phyloP scores from a whole-genome alignment of 257 asterid species.

The Solanum ahanhuiri region DNA sequence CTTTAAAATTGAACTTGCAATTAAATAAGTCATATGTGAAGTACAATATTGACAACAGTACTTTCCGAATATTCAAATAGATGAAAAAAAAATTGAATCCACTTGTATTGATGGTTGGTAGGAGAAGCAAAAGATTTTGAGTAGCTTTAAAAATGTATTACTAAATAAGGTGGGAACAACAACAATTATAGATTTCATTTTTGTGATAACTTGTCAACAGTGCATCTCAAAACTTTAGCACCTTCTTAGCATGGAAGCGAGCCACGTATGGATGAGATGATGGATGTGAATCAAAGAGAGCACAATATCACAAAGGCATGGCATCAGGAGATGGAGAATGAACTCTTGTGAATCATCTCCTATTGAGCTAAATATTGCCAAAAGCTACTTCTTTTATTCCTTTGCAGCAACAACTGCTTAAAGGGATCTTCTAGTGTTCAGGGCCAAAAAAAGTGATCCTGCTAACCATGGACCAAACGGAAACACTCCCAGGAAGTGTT shows the following conservation, averaged over 20 bases:
- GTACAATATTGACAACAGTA: background rate
- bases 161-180: background rate
- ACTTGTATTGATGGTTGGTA: background rate
- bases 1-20: background rate
- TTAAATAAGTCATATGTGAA: background rate
- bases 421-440: too few species aligned
- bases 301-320: constrained; percentile 75
- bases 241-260: constrained; percentile 88
- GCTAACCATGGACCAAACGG: too few species aligned
- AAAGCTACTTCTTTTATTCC: constrained; percentile 41
- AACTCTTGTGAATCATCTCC: constrained; percentile 43
- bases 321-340: constrained; percentile 34
- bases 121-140: background rate
- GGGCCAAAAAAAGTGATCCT: too few species aligned
- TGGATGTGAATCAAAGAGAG: constrained; percentile 67
- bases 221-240: constrained; percentile 82
- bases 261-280: constrained; percentile 71
- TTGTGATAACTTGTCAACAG: constrained; percentile 77
- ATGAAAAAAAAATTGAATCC: background rate
- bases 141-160: background rate
- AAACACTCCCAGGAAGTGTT: too few species aligned
- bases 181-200: constrained; percentile 25
- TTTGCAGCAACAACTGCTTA: background rate
- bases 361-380: too few species aligned
- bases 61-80: background rate